Percentiles rank a stretch among this genome's conserved stretches.
Evolutionary conservation across 83 land plant genomes (phyloP).

Genomic region (Picea mariana): DNA sequence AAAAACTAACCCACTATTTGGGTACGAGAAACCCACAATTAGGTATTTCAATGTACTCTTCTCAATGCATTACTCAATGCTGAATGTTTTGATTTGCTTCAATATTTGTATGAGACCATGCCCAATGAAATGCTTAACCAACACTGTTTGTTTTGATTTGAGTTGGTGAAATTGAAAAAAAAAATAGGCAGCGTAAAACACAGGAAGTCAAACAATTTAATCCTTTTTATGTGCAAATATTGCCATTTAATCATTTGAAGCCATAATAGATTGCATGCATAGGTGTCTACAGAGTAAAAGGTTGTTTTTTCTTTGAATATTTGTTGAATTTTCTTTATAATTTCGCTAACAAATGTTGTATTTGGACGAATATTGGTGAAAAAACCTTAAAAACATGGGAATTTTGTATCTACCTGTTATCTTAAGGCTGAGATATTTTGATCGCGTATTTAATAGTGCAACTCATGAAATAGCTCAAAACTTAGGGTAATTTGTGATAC

Average conservation of each 20-base stretch:
- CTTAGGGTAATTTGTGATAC: constrained; percentile 5
- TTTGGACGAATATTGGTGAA: background rate
- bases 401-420: background rate
- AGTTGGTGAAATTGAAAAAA: background rate
- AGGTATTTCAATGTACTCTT: too few relatives aligned
- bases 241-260: background rate
- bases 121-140: too few relatives aligned
- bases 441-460: background rate
- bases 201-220: background rate
- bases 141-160: too few relatives aligned
- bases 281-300: too few relatives aligned
- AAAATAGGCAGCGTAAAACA: background rate
- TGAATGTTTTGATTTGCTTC: too few relatives aligned
- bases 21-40: too few relatives aligned
- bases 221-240: background rate
- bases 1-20: too few relatives aligned
- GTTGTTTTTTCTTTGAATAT: too few relatives aligned
- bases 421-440: background rate
- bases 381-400: background rate
- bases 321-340: background rate
- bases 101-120: too few relatives aligned
- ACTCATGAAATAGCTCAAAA: background rate
- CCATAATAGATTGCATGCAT: background rate
- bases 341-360: background rate
- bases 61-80: too few relatives aligned